Percentiles rank a stretch among this genome's conserved stretches.
Evolutionary conservation across 768 basidiomycete genomes (phyloP).

Genomic region (Panellus pusillus): DNA sequence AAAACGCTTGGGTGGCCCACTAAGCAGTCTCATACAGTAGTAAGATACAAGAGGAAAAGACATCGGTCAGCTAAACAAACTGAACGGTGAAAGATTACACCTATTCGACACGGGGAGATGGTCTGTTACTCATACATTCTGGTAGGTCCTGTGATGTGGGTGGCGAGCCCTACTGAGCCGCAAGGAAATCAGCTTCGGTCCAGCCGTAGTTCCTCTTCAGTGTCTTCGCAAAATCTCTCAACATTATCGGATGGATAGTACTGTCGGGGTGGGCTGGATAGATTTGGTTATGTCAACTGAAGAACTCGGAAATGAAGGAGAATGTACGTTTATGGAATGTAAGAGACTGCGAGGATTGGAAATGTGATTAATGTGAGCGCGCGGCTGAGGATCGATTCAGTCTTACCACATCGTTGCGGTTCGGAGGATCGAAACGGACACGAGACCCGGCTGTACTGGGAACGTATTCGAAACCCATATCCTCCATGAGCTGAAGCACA

Average conservation of each 20-base stretch:
- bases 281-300: slow-evolving; percentile 4
- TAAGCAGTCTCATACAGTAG: no score
- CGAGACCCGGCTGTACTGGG: slow-evolving; percentile 80
- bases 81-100: no score
- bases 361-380: neutral
- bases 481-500: slow-evolving; percentile 61
- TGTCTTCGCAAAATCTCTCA: slow-evolving; percentile 57
- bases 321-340: slow-evolving; percentile 73
- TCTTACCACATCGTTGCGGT: slow-evolving; percentile 46
- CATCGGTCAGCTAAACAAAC: no score
- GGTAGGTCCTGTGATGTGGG: no score
- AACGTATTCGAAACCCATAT: slow-evolving; percentile 75
- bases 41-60: no score
- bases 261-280: slow-evolving; percentile 71
- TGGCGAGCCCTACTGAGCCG: neutral
- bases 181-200: slow-evolving; percentile 47
- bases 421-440: slow-evolving; percentile 79
- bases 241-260: slow-evolving; percentile 49
- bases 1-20: no score
- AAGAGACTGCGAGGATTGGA: slow-evolving; percentile 35
- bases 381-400: no score
- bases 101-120: no score
- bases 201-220: slow-evolving; percentile 70
- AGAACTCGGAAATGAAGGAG: neutral
- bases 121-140: no score